Evolutionary conservation across 345 rosid genomes (phyloP).

Genomic region (Boechera retrofracta): DNA sequence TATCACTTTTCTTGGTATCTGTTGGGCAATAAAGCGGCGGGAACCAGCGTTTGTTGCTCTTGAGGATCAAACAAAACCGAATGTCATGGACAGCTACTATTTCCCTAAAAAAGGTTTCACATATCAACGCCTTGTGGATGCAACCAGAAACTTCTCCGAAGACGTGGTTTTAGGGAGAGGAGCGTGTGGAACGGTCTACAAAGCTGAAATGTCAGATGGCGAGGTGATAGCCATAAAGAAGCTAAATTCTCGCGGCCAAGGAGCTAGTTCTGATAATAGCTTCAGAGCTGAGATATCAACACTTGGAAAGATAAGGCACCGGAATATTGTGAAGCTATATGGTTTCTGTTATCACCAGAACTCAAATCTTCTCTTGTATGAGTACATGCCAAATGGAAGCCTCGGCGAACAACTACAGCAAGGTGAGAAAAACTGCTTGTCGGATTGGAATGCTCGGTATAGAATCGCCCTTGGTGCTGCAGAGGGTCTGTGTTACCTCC

Average conservation of each 20-base stretch:
- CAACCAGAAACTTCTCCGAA: slow-evolving; percentile 74
- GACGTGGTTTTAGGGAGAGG: slow-evolving; percentile 67
- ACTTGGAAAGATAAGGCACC: slow-evolving; percentile 81
- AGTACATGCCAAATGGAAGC: slow-evolving; percentile 82
- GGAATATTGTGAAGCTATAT: slow-evolving; percentile 79
- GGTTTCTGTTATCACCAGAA: slow-evolving; percentile 80
- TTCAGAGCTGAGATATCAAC: slow-evolving; percentile 81
- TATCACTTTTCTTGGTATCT: slow-evolving; percentile 52
- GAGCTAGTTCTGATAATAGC: slow-evolving; percentile 65
- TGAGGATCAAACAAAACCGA: slow-evolving; percentile 51
- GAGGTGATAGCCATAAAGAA: slow-evolving; percentile 73
- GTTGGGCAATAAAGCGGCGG: slow-evolving; percentile 57
- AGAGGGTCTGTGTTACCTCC: slow-evolving; percentile 80
- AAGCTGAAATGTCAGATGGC: slow-evolving; percentile 69
- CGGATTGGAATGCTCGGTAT: slow-evolving; percentile 72
- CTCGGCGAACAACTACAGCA: slow-evolving; percentile 75
- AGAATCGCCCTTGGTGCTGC: slow-evolving; percentile 80
- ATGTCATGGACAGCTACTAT: slow-evolving; percentile 60
- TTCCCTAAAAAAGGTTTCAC: slow-evolving; percentile 77
- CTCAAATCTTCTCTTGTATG: slow-evolving; percentile 74
- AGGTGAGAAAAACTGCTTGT: slow-evolving; percentile 44
- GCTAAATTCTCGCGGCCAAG: slow-evolving; percentile 66
- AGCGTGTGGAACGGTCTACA: slow-evolving; percentile 81
- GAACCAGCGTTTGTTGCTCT: slow-evolving; percentile 54
- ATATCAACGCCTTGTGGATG: slow-evolving; percentile 68